Evolutionary conservation across 257 asterid genomes (phyloP).

Genomic region (Capsicum chinense): DNA sequence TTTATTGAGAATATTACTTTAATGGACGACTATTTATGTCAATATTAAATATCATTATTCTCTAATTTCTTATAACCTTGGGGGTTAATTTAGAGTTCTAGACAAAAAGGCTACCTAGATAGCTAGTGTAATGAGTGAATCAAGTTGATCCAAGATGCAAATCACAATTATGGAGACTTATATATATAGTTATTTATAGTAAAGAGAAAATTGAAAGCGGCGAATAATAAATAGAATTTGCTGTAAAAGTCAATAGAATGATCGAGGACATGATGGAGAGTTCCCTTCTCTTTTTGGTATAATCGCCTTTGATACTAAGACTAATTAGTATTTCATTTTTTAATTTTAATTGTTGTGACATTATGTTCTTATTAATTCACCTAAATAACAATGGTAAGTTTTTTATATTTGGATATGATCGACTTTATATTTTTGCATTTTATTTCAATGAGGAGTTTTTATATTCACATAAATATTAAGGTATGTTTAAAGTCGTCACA

Average conservation of each 20-base stretch:
- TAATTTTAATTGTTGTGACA: neutral
- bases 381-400: neutral
- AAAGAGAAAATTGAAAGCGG: neutral
- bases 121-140: neutral
- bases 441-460: neutral
- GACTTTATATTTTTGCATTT: neutral
- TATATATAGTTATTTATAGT: neutral
- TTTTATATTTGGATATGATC: neutral
- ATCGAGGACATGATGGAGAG: neutral
- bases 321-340: neutral
- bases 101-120: neutral
- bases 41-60: neutral
- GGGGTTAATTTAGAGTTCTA: neutral
- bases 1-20: neutral
- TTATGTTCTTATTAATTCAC: neutral
- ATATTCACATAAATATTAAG: neutral
- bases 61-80: neutral
- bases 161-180: neutral
- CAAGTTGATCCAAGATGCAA: neutral
- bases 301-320: neutral
- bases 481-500: neutral
- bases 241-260: neutral
- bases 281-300: neutral
- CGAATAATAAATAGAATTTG: neutral
- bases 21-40: neutral